phyloP scores from a whole-genome alignment of 345 rosid genomes.

The Eucalyptus cloeziana region DNA sequence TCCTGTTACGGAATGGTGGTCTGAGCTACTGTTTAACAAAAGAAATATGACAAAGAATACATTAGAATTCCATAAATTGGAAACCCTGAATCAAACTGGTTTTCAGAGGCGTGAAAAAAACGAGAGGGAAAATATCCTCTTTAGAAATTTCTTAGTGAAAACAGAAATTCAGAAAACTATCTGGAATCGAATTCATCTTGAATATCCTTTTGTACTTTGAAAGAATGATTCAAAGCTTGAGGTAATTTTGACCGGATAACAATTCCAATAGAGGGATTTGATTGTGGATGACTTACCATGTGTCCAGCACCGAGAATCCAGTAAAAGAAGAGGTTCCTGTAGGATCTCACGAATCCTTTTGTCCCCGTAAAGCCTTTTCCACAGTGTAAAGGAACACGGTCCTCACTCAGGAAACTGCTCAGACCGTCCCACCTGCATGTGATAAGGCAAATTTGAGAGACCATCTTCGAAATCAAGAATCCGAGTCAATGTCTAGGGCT shows the following conservation, averaged over 20 bases:
- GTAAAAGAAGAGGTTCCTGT: background rate
- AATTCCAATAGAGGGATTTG: background rate
- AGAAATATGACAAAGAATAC: background rate
- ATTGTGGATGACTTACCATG: background rate
- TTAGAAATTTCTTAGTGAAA: background rate
- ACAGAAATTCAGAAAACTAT: background rate
- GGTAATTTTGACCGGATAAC: background rate
- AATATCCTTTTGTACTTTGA: background rate
- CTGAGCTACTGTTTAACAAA: background rate
- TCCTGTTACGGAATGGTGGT: background rate
- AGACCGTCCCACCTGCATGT: constrained; percentile 25
- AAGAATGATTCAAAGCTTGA: background rate
- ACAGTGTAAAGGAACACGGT: constrained; percentile 20
- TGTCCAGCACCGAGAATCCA: background rate
- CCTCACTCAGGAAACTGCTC: background rate
- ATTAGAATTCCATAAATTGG: background rate
- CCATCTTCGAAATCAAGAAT: background rate
- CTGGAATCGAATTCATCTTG: background rate
- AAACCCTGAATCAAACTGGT: background rate
- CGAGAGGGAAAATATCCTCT: background rate
- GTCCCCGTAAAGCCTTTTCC: background rate
- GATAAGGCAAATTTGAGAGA: background rate
- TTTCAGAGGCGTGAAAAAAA: background rate
- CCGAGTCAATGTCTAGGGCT: background rate
- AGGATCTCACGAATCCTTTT: background rate